phyloP scores from a whole-genome alignment of 1,284 basidiomycete species.

The Vanrija sp. region DNA sequence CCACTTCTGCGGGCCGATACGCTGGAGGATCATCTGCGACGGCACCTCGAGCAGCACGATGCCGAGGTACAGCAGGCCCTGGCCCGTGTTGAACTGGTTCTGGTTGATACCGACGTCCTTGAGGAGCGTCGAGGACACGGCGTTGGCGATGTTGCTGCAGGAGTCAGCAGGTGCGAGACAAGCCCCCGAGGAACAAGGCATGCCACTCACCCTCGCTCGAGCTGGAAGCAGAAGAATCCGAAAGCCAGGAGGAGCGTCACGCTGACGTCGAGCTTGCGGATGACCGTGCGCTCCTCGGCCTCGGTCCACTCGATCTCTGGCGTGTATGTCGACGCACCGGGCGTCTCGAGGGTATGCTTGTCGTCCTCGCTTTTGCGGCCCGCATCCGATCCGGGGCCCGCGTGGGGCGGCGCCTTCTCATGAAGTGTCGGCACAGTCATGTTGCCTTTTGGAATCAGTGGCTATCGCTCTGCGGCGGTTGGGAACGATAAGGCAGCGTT shows the following conservation, averaged over 20 bases:
- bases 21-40: slow-evolving; percentile 28
- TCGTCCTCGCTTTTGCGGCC: no score
- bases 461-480: no score
- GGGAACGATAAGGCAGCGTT: no score
- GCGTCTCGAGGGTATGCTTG: no score
- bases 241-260: slow-evolving; percentile 33
- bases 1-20: slow-evolving; percentile 32
- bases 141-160: slow-evolving; percentile 5
- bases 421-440: no score
- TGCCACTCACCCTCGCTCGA: slow-evolving; percentile 27
- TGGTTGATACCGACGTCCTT: slow-evolving; percentile 34
- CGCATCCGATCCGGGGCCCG: no score
- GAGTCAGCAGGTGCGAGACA: neutral
- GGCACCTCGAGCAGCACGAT: slow-evolving; percentile 44
- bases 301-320: slow-evolving; percentile 2
- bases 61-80: slow-evolving; percentile 36
- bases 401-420: no score
- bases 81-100: slow-evolving; percentile 40
- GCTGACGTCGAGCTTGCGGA: slow-evolving; percentile 27
- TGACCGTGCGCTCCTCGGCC: slow-evolving; percentile 13
- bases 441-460: no score
- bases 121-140: slow-evolving; percentile 3
- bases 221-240: slow-evolving; percentile 40
- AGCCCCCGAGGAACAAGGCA: neutral
- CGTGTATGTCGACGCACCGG: no score